These are phyloP conservation scores for Aspergillus coremiiformis DNA, from an alignment of 495 filamentous ascomycete genomes.

Conservation along the genomic window DNA sequence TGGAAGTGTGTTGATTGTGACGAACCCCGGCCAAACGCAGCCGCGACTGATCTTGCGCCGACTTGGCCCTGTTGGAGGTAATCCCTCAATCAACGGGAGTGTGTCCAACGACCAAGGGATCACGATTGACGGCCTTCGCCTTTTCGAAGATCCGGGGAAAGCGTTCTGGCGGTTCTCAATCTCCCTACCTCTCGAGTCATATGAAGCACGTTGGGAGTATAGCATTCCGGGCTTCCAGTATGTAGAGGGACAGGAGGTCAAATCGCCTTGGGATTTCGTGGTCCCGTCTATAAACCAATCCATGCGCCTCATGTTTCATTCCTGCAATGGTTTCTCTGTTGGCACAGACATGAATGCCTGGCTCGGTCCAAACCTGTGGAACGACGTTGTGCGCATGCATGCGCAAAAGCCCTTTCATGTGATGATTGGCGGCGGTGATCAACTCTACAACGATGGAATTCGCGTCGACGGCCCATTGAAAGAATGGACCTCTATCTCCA, in stretches of 20 bases:
- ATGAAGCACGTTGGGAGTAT: conserved; percentile 46
- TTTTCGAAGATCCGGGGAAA: conserved; percentile 71
- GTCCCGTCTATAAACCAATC: conserved; percentile 72
- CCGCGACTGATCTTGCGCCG: conserved; percentile 45
- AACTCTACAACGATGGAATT: conserved; percentile 91
- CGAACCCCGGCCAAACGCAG: conserved; percentile 51
- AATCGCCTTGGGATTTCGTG: conserved; percentile 51
- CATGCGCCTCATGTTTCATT: conserved; percentile 95
- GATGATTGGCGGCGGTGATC: conserved; percentile 93
- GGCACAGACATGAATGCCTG: conserved; percentile 82
- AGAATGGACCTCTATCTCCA: conserved; percentile 71
- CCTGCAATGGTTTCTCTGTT: conserved; percentile 93
- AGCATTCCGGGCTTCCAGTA: conserved; percentile 35
- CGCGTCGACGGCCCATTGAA: conserved; percentile 73
- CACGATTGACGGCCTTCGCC: conserved; percentile 48
- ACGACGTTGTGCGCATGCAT: conserved; percentile 72
- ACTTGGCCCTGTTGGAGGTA: conserved; percentile 29
- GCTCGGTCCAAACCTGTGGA: conserved; percentile 80
- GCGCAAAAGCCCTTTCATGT: conserved; percentile 74
- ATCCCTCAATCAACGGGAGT: conserved; percentile 5
- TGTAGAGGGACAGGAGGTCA: conserved; percentile 31
- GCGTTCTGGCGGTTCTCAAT: conserved; percentile 79
- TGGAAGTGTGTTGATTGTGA: conserved; percentile 77
- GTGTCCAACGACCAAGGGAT: conserved; percentile 11
- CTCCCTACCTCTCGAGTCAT: conserved; percentile 39